Evolutionary conservation across 2,329 filamentous ascomycete species (phyloP), one percentile per base, ranked within the genome.

Genomic region (Aspergillus thermomutatus): DNA sequence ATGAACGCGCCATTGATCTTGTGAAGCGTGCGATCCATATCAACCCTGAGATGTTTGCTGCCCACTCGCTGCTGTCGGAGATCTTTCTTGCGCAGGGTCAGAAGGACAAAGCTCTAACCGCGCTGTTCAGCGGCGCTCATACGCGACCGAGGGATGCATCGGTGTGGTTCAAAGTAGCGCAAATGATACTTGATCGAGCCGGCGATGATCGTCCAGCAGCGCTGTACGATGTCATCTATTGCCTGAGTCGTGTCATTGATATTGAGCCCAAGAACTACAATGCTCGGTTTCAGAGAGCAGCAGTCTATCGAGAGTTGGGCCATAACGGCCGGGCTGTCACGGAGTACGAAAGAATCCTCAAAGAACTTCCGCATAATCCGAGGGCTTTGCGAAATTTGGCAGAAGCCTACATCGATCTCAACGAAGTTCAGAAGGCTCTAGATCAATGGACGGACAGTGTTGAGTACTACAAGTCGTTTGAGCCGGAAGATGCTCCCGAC

Each of bases 1-100:
- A 77, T 56, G 77, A 76, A 52, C 72, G 69, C 64, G 80, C 72
- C 50, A 76, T 69, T 52, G 67, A 75, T 6, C 62, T 76, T 10
- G 74, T 79, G 41, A 75, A 77, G 55, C 71, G 77, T 58, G 82
- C 83, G 8, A 79, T 85, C 31, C 74, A 79, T 43, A 72, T 77
- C 28, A 87, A 88, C 62, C 84, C 85, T 0, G 84, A 87, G 67
- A 82, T 87, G 61, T 87, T 83, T 67, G 77, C 80, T 27, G 83
- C 84, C 14, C 83, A 87, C 72, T 82, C 80, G 52, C 73, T 87
- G 21, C 73, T 87, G 7, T 84, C 84, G 0, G 82, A 87, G 59
- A 82, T 86, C 51, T 80, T 84, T 52, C 69, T 81, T 9, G 77
- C 78, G 11, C 78, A 80, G 67, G 83, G 82, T n/a, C 78, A 84